Conservation (phyloP, 2,329 filamentous ascomycete genomes). For the Ascochyta viciae-villosae region DNA sequence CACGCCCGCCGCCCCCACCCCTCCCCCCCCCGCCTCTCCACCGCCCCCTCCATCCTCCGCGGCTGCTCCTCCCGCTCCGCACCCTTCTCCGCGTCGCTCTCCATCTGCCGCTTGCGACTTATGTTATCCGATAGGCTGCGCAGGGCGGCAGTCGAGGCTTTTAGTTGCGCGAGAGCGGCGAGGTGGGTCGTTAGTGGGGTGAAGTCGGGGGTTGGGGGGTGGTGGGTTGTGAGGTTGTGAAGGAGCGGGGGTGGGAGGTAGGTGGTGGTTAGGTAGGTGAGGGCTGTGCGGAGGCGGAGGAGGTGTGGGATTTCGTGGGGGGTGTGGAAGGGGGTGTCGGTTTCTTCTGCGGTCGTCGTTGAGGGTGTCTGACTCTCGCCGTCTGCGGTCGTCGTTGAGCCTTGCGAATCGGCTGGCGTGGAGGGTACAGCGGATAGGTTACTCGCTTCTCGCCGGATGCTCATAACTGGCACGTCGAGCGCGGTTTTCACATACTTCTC, state of each 20-base stretch:
- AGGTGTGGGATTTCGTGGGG: conserved; percentile 61
- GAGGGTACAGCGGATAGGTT: conserved; percentile 38
- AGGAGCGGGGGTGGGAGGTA: conserved; percentile 61
- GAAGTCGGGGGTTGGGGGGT: conserved; percentile 66
- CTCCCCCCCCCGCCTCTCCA: conserved; percentile 81
- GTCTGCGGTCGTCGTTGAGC: conserved; percentile 42
- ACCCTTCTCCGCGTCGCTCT: conserved; percentile 70
- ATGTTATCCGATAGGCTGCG: conserved; percentile 74
- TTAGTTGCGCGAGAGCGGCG: conserved; percentile 68
- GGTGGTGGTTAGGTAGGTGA: conserved; percentile 68
- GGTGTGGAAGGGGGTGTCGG: conserved; percentile 25
- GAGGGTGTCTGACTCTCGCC: conserved; percentile 25
- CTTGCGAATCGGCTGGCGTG: conserved; percentile 5
- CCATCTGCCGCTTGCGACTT: conserved; percentile 64
- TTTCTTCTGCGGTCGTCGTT: conserved; percentile 24
- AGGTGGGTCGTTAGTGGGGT: conserved; percentile 74
- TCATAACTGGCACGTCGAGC: conserved; percentile 77
- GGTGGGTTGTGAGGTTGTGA: conserved; percentile 49
- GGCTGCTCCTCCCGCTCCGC: conserved; percentile 76
- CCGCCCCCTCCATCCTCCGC: conserved; percentile 85
- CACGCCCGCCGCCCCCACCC: conserved; percentile 79
- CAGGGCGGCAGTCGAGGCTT: conserved; percentile 69
- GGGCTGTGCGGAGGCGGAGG: conserved; percentile 69
- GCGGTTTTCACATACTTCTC: conserved; percentile 80
- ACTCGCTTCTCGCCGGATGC: conserved; percentile 67